Percentiles rank a stretch among this genome's conserved stretches.
Evolutionary conservation across 169 alveolate species (phyloP).

Genomic region (Eimeria praecox): DNA sequence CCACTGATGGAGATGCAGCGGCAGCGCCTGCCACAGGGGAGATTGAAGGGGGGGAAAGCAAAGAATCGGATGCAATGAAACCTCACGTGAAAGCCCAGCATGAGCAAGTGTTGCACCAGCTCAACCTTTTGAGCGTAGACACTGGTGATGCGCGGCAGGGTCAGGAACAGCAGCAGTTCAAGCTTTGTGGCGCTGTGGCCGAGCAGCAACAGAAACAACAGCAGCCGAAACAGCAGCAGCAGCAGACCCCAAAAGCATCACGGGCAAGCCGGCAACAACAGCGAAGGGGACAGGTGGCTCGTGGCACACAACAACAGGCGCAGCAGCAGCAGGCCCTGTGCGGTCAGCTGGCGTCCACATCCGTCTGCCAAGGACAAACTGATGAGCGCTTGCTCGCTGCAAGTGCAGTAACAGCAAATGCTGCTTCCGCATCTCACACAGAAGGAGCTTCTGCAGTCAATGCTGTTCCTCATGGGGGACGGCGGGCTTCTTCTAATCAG

Average conservation of each 20-base stretch:
- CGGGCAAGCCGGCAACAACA: conserved; percentile 58
- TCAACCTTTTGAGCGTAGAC: conserved; percentile 12
- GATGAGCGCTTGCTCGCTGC: background rate
- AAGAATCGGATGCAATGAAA: background rate
- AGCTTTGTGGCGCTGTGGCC: conserved; percentile 18
- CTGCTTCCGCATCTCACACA: background rate
- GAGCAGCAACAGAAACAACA: conserved; percentile 10
- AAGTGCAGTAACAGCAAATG: background rate
- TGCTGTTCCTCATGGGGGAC: background rate
- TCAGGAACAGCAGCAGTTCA: conserved; percentile 46
- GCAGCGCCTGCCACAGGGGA: background rate
- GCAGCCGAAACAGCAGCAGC: conserved; percentile 43
- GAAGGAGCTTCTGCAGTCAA: background rate
- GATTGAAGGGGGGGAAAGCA: background rate
- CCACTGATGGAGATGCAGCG: conserved; percentile 42
- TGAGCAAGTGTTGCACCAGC: conserved; percentile 19
- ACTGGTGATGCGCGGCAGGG: background rate
- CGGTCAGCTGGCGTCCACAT: conserved; percentile 18
- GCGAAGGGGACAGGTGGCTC: conserved; percentile 45
- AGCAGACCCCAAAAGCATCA: background rate
- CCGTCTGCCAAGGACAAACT: background rate
- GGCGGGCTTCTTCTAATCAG: conserved; percentile 24
- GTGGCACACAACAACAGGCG: conserved; percentile 26
- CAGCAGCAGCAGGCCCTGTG: conserved; percentile 32
- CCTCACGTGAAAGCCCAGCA: background rate